Conservation (phyloP, 768 basidiomycete species). For the Tephrocybe sp. region DNA sequence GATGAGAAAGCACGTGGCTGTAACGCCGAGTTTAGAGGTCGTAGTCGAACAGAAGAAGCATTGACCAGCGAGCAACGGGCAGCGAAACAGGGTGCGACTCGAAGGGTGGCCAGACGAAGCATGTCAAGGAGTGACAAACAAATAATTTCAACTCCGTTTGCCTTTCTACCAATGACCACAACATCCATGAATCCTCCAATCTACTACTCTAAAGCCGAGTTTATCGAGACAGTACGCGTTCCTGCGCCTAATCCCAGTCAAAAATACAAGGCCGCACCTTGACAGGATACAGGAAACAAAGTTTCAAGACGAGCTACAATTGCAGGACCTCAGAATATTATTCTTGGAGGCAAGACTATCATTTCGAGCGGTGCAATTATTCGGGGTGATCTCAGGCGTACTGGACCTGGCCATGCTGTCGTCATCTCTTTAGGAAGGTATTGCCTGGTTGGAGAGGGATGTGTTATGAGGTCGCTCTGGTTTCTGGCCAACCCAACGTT, state of each 20-base stretch:
- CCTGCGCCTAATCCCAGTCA: neutral
- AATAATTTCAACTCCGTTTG: constrained; percentile 4
- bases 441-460: constrained; percentile 86
- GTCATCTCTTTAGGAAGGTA: constrained; percentile 93
- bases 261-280: constrained; percentile 1
- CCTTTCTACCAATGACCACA: neutral
- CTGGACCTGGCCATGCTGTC: constrained; percentile 89
- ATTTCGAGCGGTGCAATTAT: constrained; percentile 89
- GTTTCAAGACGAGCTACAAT: constrained; percentile 91
- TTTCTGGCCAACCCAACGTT: neutral
- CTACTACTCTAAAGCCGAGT: constrained; percentile 79
- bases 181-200: constrained; percentile 66
- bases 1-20: constrained; percentile 12
- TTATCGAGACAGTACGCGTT: constrained; percentile 76
- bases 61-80: constrained; percentile 2
- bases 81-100: constrained; percentile 7
- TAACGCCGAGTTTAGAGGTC: neutral
- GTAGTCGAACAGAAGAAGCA: neutral
- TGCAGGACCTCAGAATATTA: constrained; percentile 93
- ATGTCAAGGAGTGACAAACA: neutral
- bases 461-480: constrained; percentile 71
- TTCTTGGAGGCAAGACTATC: constrained; percentile 95
- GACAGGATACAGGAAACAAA: constrained; percentile 92
- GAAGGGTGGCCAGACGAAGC: constrained; percentile 12
- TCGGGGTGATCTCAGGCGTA: constrained; percentile 87